A percentile compares a stretch with the other conserved stretches of the same genome.
These are phyloP conservation scores for Monosporascus sp. DNA, from an alignment of 2,329 filamentous ascomycete species.

Conservation along the genomic window DNA sequence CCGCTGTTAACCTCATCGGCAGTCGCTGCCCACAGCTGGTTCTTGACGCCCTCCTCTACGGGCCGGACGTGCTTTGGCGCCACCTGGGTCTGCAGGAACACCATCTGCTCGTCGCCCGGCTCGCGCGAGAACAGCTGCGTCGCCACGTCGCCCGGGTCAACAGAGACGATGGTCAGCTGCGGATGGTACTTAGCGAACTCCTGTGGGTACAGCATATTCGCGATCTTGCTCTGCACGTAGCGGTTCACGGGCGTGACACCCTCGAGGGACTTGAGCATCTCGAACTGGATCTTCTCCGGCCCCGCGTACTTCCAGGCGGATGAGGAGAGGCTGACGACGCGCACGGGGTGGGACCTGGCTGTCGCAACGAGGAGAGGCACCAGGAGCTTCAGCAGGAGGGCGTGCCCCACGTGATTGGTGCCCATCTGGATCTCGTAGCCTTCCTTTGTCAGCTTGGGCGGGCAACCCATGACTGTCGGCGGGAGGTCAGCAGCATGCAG, in stretches of 20 bases:
- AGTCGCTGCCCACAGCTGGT: slow-evolving; percentile 33
- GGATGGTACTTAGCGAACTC: slow-evolving; percentile 25
- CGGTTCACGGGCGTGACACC: slow-evolving; percentile 4
- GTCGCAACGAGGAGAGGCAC: slow-evolving; percentile 7
- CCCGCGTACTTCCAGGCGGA: slow-evolving; percentile 3
- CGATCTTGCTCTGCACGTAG: slow-evolving; percentile 31
- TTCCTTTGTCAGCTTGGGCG: slow-evolving; percentile 27
- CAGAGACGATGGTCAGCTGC: slow-evolving; percentile 16
- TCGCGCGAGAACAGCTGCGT: slow-evolving; percentile 16
- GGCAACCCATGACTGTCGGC: slow-evolving; percentile 25
- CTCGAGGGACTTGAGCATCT: slow-evolving; percentile 5
- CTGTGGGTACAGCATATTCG: slow-evolving; percentile 27
- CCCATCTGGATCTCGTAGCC: slow-evolving; percentile 39
- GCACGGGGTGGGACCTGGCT: not conserved
- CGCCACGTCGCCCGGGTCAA: slow-evolving; percentile 25
- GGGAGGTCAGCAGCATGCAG: not conserved
- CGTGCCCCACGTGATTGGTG: slow-evolving; percentile 39
- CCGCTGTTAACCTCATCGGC: slow-evolving; percentile 23
- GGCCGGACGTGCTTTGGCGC: slow-evolving; percentile 7
- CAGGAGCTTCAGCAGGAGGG: slow-evolving; percentile 31
- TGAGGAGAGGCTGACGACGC: slow-evolving; percentile 8
- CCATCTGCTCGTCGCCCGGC: slow-evolving; percentile 9
- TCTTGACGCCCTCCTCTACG: slow-evolving; percentile 31
- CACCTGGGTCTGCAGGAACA: slow-evolving; percentile 12
- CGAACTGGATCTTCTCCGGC: slow-evolving; percentile 10